Evolutionary conservation across 306 rosid genomes (phyloP).

Genomic region (Notholithocarpus densiflorus): DNA sequence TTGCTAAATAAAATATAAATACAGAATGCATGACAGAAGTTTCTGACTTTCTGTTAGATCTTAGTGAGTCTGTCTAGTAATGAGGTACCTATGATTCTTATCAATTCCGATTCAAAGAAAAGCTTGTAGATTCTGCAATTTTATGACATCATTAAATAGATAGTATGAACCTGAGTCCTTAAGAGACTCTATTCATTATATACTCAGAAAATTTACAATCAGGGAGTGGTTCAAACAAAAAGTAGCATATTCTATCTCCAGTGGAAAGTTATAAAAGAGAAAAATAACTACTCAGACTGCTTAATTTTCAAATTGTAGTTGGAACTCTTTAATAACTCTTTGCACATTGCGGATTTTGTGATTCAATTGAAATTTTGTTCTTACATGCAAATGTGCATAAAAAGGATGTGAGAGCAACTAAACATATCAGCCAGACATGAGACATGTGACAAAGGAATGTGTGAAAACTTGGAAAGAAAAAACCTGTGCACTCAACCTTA

Average conservation of each 20-base stretch:
- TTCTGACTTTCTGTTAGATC: not conserved
- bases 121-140: too few relatives aligned
- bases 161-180: too few relatives aligned
- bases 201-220: too few relatives aligned
- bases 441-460: not conserved
- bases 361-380: conserved; percentile 5
- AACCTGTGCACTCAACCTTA: conserved; percentile 1
- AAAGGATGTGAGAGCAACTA: not conserved
- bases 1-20: not conserved
- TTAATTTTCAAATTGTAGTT: not conserved
- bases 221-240: too few relatives aligned
- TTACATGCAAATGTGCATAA: not conserved
- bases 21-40: not conserved
- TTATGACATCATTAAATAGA: too few relatives aligned
- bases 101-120: too few relatives aligned
- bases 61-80: not conserved
- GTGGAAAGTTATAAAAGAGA: not conserved
- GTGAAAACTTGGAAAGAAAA: conserved; percentile 3
- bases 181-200: too few relatives aligned
- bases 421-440: not conserved
- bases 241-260: not conserved
- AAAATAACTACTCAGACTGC: not conserved
- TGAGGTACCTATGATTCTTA: too few relatives aligned
- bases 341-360: not conserved
- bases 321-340: not conserved